Evolutionary conservation across 2,329 filamentous ascomycete genomes (phyloP), one percentile per base, ranked within the genome.

Genomic region (Pseudogymnoascus sp.): DNA sequence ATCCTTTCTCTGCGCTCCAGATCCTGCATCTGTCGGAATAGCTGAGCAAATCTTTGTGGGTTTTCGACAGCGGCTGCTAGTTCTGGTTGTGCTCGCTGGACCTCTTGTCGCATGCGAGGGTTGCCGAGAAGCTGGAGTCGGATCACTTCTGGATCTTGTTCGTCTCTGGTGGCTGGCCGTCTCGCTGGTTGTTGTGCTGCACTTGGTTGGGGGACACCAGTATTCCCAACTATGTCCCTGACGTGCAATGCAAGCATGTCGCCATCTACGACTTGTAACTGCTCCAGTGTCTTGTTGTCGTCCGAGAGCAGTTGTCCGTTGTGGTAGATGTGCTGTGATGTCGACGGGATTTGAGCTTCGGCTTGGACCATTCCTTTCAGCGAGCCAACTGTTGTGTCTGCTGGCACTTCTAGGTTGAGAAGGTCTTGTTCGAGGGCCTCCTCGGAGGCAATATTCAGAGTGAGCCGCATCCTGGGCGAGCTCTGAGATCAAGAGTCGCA

Each of bases 241-340:
- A 96, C 88, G 72, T 96, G 89, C 68, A 97, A 83, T 31, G 90
- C 91, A 66, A 99, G 79, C 90, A 99, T 92, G 71, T 97, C 94
- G 62, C 91, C 91, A 76, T 97, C 91, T 58, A 81, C 84, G 69
- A 99, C 89, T 42, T 88, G 84, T 33, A 92, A 83, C 70, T 93
- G 83, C 68, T 92, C 85, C 71, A 99, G 83, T 2, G 92, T 96
- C 74, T 92, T 89, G 63, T 82, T 76, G 70, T 92, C 88, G 75
- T 92, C 87, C 67, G 80, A 82, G 62, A 99, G 85, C 42, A 92
- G 84, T 67, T 85, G 84, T 67, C 93, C 94, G 74, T 97, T 95
- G 78, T 93, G 89, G 77, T 94, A 95, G 72, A 97, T 87, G 72
- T 91, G 87, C 74, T 97, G 92, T 55, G 88, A 81, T 48, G 81